A percentile compares a stretch with the other conserved stretches of the same genome.
Conservation (phyloP, 202 grass and related monocot genomes). For the Digitaria exilis region DNA sequence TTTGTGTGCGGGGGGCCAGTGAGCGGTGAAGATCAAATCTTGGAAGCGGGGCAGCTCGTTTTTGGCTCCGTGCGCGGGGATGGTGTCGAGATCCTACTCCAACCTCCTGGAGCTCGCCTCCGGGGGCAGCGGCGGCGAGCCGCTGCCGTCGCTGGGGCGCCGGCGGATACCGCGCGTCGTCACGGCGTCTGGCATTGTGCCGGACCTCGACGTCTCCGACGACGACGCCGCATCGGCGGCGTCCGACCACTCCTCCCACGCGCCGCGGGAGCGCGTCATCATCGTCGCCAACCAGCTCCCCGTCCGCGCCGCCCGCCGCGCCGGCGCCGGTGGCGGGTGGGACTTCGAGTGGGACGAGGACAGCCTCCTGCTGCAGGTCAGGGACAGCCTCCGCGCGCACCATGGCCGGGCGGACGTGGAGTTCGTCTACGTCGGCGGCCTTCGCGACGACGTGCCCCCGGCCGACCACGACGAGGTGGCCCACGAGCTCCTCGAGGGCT, state of each 20-base stretch:
- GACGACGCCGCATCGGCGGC: conserved; percentile 48
- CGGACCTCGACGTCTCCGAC: conserved; percentile 71
- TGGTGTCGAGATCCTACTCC: conserved; percentile 92
- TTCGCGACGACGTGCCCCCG: conserved; percentile 72
- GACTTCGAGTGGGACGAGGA: conserved; percentile 81
- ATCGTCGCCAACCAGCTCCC: conserved; percentile 96
- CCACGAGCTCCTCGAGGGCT: conserved; percentile 64
- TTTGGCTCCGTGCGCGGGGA: conserved; percentile 5
- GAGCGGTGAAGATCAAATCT: conserved; percentile 21
- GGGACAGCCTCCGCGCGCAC: conserved; percentile 64
- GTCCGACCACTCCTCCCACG: conserved; percentile 54
- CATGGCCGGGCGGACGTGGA: conserved; percentile 63
- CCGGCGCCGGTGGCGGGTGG: conserved; percentile 39
- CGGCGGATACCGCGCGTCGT: conserved; percentile 73
- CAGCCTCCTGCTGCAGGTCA: conserved; percentile 81
- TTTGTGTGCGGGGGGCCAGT: not conserved
- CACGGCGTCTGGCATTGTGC: conserved; percentile 78
- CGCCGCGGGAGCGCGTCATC: conserved; percentile 70
- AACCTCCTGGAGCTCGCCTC: conserved; percentile 83
- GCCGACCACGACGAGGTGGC: conserved; percentile 72
- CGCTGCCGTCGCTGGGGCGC: conserved; percentile 58
- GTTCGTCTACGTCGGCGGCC: conserved; percentile 79
- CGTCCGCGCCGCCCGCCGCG: conserved; percentile 49
- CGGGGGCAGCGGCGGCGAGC: conserved; percentile 38
- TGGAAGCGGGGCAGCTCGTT: not conserved